Conservation (phyloP, 345 rosid species). For the Kandelia obovata region DNA sequence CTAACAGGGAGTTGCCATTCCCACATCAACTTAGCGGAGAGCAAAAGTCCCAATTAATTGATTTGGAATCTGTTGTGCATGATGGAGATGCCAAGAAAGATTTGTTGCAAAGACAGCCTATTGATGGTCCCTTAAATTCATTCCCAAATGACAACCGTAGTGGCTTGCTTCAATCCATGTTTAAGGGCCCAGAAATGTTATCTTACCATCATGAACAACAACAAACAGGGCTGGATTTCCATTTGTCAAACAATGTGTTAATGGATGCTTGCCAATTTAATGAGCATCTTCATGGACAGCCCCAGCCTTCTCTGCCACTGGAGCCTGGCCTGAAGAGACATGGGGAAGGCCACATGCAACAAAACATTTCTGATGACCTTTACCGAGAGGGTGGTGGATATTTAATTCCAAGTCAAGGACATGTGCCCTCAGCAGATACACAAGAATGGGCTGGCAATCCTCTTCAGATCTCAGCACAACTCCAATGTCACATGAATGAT, state of each 20-base stretch:
- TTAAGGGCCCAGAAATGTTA: constrained; percentile 55
- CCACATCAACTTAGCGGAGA: constrained; percentile 42
- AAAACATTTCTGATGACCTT: constrained; percentile 44
- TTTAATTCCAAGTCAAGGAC: constrained; percentile 56
- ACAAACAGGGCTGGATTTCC: constrained; percentile 51
- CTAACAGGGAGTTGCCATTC: constrained; percentile 44
- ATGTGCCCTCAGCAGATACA: constrained; percentile 35
- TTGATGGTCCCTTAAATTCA: constrained; percentile 48
- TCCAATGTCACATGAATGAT: constrained; percentile 42
- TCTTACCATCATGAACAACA: constrained; percentile 53
- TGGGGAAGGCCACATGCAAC: constrained; percentile 49
- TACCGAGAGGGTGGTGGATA: constrained; percentile 53
- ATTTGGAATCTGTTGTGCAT: constrained; percentile 48
- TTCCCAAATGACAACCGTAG: constrained; percentile 58
- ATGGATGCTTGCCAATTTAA: constrained; percentile 47
- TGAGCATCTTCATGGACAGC: constrained; percentile 58
- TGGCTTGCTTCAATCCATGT: constrained; percentile 81
- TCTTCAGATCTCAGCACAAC: constrained; percentile 43
- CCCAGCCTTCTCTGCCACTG: constrained; percentile 41
- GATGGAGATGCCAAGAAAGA: constrained; percentile 38
- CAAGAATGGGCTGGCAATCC: constrained; percentile 57
- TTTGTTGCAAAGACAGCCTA: constrained; percentile 48
- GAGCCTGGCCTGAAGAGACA: constrained; percentile 59
- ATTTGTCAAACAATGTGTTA: constrained; percentile 44
- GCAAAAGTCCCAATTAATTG: constrained; percentile 45